These are phyloP conservation scores for Graphilbum ipis-grandicollis DNA, from an alignment of 2,329 filamentous ascomycete species.

Conservation along the genomic window DNA sequence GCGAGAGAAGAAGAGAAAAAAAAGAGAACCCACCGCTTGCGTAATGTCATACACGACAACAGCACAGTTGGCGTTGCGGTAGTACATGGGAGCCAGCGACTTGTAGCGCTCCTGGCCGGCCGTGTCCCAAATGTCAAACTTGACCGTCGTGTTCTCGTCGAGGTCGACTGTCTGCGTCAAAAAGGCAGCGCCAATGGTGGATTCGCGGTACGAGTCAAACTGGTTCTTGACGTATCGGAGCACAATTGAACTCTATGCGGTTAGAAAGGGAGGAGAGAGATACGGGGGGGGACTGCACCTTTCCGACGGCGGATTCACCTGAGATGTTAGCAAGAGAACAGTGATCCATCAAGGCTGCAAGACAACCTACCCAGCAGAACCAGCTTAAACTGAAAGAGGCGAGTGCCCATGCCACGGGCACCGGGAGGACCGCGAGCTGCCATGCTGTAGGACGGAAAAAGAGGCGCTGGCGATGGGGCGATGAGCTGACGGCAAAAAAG, in stretches of 20 bases:
- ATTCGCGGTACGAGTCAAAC: conserved; percentile 96
- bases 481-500: too few relatives aligned
- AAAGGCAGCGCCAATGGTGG: conserved; percentile 95
- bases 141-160: conserved; percentile 95
- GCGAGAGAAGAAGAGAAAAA: neutral
- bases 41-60: conserved; percentile 99
- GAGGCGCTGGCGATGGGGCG: neutral
- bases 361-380: conserved; percentile 68
- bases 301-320: conserved; percentile 98
- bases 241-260: conserved; percentile 74
- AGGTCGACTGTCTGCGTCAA: conserved; percentile 97
- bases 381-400: conserved; percentile 98
- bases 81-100: conserved; percentile 98
- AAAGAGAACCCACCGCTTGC: conserved; percentile 61
- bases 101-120: conserved; percentile 98
- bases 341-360: neutral
- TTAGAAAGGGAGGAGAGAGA: neutral
- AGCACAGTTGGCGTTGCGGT: conserved; percentile 96
- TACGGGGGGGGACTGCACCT: conserved; percentile 38
- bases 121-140: conserved; percentile 99
- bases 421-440: conserved; percentile 57
- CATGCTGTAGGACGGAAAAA: conserved; percentile 34
- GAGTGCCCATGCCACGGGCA: conserved; percentile 50
- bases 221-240: conserved; percentile 99
- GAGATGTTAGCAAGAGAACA: conserved; percentile 7